Conservation (phyloP, 2,329 filamentous ascomycete species). For the Apiospora sp. region DNA sequence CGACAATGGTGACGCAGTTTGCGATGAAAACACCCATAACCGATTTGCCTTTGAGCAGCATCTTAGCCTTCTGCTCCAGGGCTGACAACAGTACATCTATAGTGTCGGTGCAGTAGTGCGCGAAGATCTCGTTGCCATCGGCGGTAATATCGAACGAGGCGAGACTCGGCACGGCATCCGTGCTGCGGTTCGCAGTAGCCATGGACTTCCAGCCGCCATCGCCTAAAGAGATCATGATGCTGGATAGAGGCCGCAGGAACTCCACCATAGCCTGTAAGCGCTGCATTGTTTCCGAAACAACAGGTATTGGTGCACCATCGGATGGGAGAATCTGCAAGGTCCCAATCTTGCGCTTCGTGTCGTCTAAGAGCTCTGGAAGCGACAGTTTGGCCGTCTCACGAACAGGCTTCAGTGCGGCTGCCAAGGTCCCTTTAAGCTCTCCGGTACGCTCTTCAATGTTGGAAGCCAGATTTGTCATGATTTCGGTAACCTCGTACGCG, state of each 20-base stretch:
- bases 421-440: slow-evolving; percentile 83
- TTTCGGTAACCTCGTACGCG: slow-evolving; percentile 93
- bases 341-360: slow-evolving; percentile 76
- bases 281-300: slow-evolving; percentile 86
- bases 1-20: slow-evolving; percentile 85
- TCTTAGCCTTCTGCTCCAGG: slow-evolving; percentile 77
- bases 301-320: slow-evolving; percentile 79
- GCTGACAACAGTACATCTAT: slow-evolving; percentile 81
- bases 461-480: slow-evolving; percentile 81
- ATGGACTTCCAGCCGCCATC: slow-evolving; percentile 86
- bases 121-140: slow-evolving; percentile 87
- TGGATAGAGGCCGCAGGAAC: slow-evolving; percentile 85
- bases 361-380: slow-evolving; percentile 82
- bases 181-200: slow-evolving; percentile 58
- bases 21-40: slow-evolving; percentile 88
- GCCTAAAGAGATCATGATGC: slow-evolving; percentile 89
- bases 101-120: slow-evolving; percentile 88
- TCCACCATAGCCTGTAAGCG: slow-evolving; percentile 86
- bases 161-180: slow-evolving; percentile 73
- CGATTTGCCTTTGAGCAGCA: slow-evolving; percentile 78
- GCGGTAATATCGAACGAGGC: slow-evolving; percentile 87
- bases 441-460: slow-evolving; percentile 84
- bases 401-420: slow-evolving; percentile 86
- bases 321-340: slow-evolving; percentile 72
- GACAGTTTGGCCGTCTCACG: slow-evolving; percentile 92